phyloP scores from a whole-genome alignment of 2,329 filamentous ascomycete genomes.

The Botrytis deweyae region DNA sequence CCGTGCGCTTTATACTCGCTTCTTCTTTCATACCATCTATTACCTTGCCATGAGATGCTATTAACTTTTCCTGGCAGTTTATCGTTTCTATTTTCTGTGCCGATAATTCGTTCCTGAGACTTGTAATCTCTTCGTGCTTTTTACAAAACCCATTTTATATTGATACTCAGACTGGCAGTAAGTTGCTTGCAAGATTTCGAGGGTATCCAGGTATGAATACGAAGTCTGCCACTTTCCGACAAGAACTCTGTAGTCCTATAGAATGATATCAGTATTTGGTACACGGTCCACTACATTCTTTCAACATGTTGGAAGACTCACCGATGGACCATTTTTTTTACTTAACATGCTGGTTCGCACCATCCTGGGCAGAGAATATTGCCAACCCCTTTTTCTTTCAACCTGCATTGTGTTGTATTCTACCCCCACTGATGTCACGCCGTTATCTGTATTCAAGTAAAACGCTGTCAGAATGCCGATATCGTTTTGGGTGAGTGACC shows the following conservation, averaged over 20 bases:
- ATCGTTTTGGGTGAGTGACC: background rate
- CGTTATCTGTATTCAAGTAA: accelerated
- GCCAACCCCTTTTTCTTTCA: background rate
- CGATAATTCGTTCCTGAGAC: background rate
- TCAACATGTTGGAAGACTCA: background rate
- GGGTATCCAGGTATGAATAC: background rate
- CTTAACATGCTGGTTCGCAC: background rate
- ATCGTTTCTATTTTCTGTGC: background rate
- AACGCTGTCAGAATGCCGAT: background rate
- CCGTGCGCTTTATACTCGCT: background rate
- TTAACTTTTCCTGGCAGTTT: background rate
- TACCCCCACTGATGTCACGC: accelerated
- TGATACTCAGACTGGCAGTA: too few relatives aligned
- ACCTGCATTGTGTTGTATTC: background rate
- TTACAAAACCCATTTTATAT: accelerated
- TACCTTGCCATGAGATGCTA: background rate
- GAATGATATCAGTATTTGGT: background rate
- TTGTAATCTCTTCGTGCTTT: accelerated
- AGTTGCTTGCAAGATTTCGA: background rate
- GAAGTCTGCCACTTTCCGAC: background rate
- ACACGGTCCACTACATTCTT: too few relatives aligned
- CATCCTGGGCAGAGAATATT: background rate
- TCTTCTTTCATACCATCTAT: background rate
- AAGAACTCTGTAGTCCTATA: background rate
- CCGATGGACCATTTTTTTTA: background rate